These are phyloP conservation scores for Verticillium tricorpus DNA, from an alignment of 2,329 filamentous ascomycete species.

Conservation along the genomic window DNA sequence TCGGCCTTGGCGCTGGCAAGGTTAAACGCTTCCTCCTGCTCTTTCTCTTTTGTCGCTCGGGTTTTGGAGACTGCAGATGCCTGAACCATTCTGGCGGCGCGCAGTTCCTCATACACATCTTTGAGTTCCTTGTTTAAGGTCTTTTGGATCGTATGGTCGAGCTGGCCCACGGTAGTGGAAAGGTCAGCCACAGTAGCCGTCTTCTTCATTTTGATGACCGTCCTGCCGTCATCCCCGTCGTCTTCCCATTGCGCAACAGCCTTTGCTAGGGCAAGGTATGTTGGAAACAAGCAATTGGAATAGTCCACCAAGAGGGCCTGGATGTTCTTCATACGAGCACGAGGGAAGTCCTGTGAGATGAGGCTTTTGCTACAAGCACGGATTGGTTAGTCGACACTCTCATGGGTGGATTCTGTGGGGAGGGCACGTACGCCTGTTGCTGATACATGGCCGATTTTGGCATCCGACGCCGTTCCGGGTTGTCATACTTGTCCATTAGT, in stretches of 20 bases:
- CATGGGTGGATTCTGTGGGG: neutral
- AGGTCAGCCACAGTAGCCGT: conserved; percentile 11
- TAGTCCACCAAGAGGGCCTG: conserved; percentile 16
- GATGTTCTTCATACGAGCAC: conserved; percentile 21
- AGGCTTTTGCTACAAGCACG: conserved; percentile 14
- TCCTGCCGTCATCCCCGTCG: conserved; percentile 7
- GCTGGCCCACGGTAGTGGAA: conserved; percentile 13
- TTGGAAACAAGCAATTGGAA: conserved; percentile 24
- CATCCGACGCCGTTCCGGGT: neutral
- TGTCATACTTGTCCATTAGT: conserved; percentile 10
- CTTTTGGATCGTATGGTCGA: conserved; percentile 16
- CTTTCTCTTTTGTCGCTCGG: conserved; percentile 18
- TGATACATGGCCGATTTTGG: neutral
- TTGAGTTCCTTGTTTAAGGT: conserved; percentile 12
- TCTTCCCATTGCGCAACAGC: conserved; percentile 1
- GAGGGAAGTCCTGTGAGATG: conserved; percentile 30
- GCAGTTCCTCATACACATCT: conserved; percentile 33
- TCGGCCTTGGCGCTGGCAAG: conserved; percentile 33
- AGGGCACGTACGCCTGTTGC: conserved; percentile 5
- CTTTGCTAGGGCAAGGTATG: conserved; percentile 28
- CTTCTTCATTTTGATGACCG: conserved; percentile 24
- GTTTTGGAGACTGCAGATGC: conserved; percentile 17
- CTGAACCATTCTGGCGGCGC: conserved; percentile 27
- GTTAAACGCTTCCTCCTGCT: conserved; percentile 35
- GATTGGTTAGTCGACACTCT: neutral